phyloP scores from a whole-genome alignment of 2,329 filamentous ascomycete genomes.

The Diplodia scrobiculata region DNA sequence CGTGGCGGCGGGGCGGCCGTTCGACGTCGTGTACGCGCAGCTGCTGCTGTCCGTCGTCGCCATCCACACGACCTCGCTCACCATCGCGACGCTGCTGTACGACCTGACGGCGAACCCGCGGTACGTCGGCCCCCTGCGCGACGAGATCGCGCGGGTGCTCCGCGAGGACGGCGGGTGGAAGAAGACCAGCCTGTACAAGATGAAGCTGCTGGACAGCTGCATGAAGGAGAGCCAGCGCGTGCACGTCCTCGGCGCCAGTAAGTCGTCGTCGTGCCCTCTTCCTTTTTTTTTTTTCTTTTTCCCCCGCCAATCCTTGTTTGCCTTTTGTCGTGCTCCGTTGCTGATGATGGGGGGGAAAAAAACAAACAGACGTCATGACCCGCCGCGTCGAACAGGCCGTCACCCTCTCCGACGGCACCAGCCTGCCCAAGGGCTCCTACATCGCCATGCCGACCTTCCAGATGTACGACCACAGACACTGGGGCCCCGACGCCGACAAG shows the following conservation, averaged over 20 bases:
- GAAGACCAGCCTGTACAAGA: constrained; percentile 37
- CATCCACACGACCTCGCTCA: constrained; percentile 36
- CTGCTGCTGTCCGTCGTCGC: constrained; percentile 31
- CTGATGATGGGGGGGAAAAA: background rate
- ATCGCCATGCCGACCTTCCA: constrained; percentile 18
- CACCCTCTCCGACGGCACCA: constrained; percentile 36
- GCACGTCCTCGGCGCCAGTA: background rate
- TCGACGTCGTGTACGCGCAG: constrained; percentile 29
- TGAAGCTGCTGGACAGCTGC: constrained; percentile 41
- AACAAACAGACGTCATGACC: background rate
- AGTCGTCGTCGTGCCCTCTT: background rate
- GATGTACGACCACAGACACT: background rate
- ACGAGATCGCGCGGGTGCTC: constrained; percentile 36
- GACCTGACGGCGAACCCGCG: constrained; percentile 36
- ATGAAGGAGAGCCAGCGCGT: constrained; percentile 41
- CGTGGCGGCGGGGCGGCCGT: constrained; percentile 32
- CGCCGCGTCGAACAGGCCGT: constrained; percentile 33
- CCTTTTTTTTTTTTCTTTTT: no score
- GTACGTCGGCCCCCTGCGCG: constrained; percentile 34
- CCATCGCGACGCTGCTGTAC: constrained; percentile 34
- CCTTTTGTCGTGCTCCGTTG: no score
- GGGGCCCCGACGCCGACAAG: constrained; percentile 28
- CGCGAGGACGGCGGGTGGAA: constrained; percentile 35
- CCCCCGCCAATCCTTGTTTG: background rate
- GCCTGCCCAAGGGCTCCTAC: constrained; percentile 34